Percentiles rank a stretch among this genome's conserved stretches.
Conservation (phyloP, 2,329 filamentous ascomycete species). For the Myriangium duriaei region DNA sequence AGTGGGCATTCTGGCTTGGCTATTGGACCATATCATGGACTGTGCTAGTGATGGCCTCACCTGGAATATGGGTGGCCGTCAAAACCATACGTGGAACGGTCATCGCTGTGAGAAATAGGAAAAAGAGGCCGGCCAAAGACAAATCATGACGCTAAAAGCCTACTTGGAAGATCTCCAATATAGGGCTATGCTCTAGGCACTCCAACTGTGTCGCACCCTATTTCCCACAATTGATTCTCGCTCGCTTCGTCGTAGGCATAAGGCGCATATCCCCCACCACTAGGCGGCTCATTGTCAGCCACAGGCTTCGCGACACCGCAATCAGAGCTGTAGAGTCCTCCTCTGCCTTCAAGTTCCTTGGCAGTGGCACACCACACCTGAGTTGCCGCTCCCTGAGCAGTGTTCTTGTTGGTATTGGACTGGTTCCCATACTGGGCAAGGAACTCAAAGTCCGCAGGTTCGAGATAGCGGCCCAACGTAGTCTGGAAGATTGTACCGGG, state of each 20-base stretch:
- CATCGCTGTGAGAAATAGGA: no score
- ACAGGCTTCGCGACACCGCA: slow-evolving; percentile 25
- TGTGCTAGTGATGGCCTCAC: no score
- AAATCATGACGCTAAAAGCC: no score
- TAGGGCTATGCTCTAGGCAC: no score
- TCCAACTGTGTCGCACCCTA: slow-evolving; percentile 23
- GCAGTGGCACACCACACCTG: slow-evolving; percentile 34
- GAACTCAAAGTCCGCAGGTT: slow-evolving; percentile 8
- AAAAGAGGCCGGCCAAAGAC: no score
- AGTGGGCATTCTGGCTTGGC: no score
- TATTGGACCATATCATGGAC: no score
- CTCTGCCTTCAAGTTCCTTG: slow-evolving; percentile 32
- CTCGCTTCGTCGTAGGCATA: slow-evolving; percentile 28
- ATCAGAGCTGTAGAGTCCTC: slow-evolving; percentile 35
- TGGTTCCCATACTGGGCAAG: background rate
- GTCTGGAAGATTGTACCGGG: slow-evolving; percentile 32
- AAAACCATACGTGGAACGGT: no score
- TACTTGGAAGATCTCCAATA: no score
- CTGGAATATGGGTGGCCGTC: no score
- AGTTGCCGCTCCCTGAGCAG: slow-evolving; percentile 39
- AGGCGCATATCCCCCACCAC: slow-evolving; percentile 16
- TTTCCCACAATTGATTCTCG: slow-evolving; percentile 31
- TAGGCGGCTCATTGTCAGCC: slow-evolving; percentile 14
- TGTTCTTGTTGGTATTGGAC: slow-evolving; percentile 7
- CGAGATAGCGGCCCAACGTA: slow-evolving; percentile 11